Evolutionary conservation across 306 rosid species (phyloP).

Genomic region (Benincasa hispida): DNA sequence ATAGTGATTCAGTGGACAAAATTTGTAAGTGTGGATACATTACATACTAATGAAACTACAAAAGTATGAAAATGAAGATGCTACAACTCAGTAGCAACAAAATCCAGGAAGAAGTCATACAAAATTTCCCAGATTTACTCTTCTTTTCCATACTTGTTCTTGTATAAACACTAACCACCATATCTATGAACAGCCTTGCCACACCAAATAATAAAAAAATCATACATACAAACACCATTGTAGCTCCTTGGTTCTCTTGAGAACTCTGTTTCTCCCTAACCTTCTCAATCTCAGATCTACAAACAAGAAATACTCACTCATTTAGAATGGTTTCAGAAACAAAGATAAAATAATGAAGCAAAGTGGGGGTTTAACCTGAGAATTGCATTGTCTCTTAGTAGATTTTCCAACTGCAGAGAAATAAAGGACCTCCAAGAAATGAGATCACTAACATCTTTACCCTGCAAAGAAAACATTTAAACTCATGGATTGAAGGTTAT

Average conservation of each 20-base stretch:
- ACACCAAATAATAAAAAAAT: conserved; percentile 42
- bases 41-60: neutral
- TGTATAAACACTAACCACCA: conserved; percentile 32
- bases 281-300: conserved; percentile 59
- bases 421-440: conserved; percentile 55
- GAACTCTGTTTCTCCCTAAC: conserved; percentile 47
- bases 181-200: conserved; percentile 29
- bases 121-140: conserved; percentile 46
- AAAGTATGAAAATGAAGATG: conserved; percentile 36
- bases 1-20: neutral
- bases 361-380: conserved; percentile 43
- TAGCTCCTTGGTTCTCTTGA: conserved; percentile 52
- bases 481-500: neutral
- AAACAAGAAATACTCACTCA: neutral
- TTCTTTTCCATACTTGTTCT: conserved; percentile 13
- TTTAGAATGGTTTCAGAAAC: no score
- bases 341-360: neutral
- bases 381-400: conserved; percentile 49
- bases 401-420: conserved; percentile 49
- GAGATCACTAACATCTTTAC: conserved; percentile 41
- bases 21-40: neutral
- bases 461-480: conserved; percentile 28
- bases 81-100: conserved; percentile 52
- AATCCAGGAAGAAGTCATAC: conserved; percentile 54
- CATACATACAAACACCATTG: conserved; percentile 40